phyloP scores from a whole-genome alignment of 345 rosid species.

The Streptanthus diversifolius region DNA sequence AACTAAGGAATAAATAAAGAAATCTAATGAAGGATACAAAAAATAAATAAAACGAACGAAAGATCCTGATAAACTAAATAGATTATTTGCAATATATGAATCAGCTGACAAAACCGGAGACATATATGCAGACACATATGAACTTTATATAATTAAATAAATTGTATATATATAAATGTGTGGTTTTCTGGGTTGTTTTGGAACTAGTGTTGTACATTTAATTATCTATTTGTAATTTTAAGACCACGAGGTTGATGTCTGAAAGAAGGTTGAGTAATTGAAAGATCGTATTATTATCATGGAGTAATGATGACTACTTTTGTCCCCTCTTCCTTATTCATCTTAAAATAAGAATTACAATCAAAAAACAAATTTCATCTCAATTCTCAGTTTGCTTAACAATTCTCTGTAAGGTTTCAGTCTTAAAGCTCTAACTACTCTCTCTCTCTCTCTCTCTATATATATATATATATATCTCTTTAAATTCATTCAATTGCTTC shows the following conservation, averaged over 20 bases:
- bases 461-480: too few relatives aligned
- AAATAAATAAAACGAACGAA: constrained; percentile 8
- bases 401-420: constrained; percentile 45
- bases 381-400: constrained; percentile 29
- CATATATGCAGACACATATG: constrained; percentile 38
- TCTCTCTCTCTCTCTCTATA: constrained; percentile 19
- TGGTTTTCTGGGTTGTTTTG: constrained; percentile 27
- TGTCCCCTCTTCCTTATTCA: constrained; percentile 32
- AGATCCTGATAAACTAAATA: constrained; percentile 13
- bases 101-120: constrained; percentile 24
- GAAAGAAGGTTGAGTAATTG: constrained; percentile 44
- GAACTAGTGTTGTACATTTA: constrained; percentile 31
- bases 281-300: constrained; percentile 45
- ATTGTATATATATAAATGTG: background rate
- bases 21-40: background rate
- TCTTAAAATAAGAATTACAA: background rate
- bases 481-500: constrained; percentile 39
- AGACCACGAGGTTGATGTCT: constrained; percentile 72
- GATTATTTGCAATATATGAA: background rate
- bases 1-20: background rate
- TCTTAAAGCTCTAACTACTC: constrained; percentile 29
- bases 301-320: constrained; percentile 76
- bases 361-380: constrained; percentile 20
- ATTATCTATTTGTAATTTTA: constrained; percentile 23
- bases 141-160: constrained; percentile 25